Conservation (phyloP, 176 grass and related monocot species). For the Zoysia pacifica region DNA sequence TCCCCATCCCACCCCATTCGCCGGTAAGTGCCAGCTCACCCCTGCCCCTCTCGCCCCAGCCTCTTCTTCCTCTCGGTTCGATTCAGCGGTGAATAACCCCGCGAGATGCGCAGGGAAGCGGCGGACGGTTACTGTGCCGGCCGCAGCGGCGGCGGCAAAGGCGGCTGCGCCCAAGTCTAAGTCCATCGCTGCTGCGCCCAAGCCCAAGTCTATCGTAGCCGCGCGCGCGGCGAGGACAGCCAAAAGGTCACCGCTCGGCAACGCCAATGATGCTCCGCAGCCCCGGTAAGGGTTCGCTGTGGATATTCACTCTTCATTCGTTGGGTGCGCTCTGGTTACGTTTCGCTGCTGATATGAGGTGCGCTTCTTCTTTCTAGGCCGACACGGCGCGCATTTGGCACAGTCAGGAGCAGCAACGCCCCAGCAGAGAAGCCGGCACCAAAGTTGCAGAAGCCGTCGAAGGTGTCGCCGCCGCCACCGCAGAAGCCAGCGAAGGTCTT, state of each 20-base stretch:
- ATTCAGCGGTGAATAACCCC: background rate
- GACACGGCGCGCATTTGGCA: constrained; percentile 61
- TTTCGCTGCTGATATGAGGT: constrained; percentile 1
- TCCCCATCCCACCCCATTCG: constrained; percentile 48
- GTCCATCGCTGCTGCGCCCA: constrained; percentile 21
- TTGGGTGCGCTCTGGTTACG: background rate
- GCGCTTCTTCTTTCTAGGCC: constrained; percentile 26
- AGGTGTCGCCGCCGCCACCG: constrained; percentile 12
- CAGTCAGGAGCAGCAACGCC: constrained; percentile 52
- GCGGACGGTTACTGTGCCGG: constrained; percentile 13
- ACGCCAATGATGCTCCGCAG: constrained; percentile 6
- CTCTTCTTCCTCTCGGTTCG: background rate
- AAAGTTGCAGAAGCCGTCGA: constrained; percentile 39
- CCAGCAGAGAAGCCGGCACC: constrained; percentile 46
- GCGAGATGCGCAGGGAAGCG: constrained; percentile 34
- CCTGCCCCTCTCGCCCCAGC: background rate
- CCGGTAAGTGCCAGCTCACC: constrained; percentile 31
- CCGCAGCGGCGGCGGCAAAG: background rate
- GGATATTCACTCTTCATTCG: background rate
- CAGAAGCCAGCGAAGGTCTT: constrained; percentile 25
- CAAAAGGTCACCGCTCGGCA: constrained; percentile 28
- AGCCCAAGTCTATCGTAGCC: constrained; percentile 11
- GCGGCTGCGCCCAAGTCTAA: constrained; percentile 30
- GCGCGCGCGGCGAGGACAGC: constrained; percentile 25
- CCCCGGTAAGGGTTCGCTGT: constrained; percentile 20